Base-by-base conservation (phyloP, 257 asterid genomes). In the Ligustrum vulgare region DNA sequence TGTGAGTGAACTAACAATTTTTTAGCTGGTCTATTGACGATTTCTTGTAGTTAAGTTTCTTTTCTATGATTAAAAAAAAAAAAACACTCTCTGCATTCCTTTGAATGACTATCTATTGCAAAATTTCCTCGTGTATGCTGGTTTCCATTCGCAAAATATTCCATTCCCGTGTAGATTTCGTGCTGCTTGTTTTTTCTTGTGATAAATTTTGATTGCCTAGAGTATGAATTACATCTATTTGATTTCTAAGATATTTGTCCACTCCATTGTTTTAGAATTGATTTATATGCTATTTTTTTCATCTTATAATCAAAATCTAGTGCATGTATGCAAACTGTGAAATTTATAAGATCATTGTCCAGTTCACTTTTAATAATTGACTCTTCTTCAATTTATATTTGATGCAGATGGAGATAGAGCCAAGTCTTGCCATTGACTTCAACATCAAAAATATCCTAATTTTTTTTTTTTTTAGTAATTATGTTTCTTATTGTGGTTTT, bases 351-450 rank as follows among this genome's bases (percentile, higher is more conserved):
- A 56, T 15, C 37, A 63, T 72, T 54, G 63, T 25, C 36, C 62
- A 15, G 43, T 43, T 67, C 37, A 18, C 67, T 74, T 66, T 79
- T 67, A 69, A 43, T 54, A 78, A 63, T 71, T 62, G 64, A 65
- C 74, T 71, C 72, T 35, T 15, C 71, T 81, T 85, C 34, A 25
- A 32, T 72, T 76, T 70, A 23, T 70, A 23, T 49, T 73, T 84
- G 78, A 74, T 84, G 96, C 92, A 93, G 98, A 84, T 86, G 91
- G 92, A 89, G 82, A 87, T 94, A 66, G 98, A 94, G 75, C 89
- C 80, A 70, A 84, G 98, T 79, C 96, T 92, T 81, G 95, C 91
- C 76, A 89, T 94, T 91, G 99, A 94, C 78, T 86, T 94, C 83
- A 76, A 81, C 79, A 88, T 89, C 82, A 88, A 89, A 87, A 91